Base-by-base conservation (phyloP, 176 grass and related monocot species). In the Juncus effusus region DNA sequence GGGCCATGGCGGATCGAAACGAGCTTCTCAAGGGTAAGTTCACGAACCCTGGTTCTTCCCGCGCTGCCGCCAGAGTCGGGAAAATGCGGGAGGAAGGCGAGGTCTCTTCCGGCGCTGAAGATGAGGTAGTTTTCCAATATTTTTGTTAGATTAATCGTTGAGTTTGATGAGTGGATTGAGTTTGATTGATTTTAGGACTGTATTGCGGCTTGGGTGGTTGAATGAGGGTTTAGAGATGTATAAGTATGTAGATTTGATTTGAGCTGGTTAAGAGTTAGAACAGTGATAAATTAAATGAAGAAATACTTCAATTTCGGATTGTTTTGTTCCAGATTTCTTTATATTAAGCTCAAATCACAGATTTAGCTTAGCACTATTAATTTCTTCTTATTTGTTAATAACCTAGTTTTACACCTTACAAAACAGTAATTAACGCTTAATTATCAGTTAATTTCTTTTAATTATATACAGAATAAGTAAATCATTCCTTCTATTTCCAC, bases 71-170 rank as follows among this genome's bases (percentile, higher is more conserved):
- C 3, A 54, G 66, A 41, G 11, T 40, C 37, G 45, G 8, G 12
- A 7, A 12, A 59, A 4, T 62, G 73, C 87, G 83, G 13, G 83
- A 90, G 77, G 87, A 86, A 60, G 80, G 87, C 13, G 87, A 86
- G 69, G 53, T 86, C 68, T 90, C 87, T 10, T 86, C 83, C 53
- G 83, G 83, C 63, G 76, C 65, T 15, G 84, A 80, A 64, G 87
- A 83, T 57, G 83, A 83, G 44, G 87, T 86, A 65, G 62, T 14
- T 15, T 42, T 10, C 6, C 7, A n/a, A n/a, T 9, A 3, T 28
- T 0, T 6, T 3, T 65, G 14, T 40, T 12, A 59, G 69, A 81
- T 62, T 57, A 49, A 57, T 73, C 58, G 10, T 60, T 7, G 35
- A 10, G 35, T 37, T 7, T 14, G 10, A 8, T 15, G 38, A 5